Evolutionary conservation across 2,329 filamentous ascomycete genomes (phyloP).

Genomic region (Aureobasidium zeae): DNA sequence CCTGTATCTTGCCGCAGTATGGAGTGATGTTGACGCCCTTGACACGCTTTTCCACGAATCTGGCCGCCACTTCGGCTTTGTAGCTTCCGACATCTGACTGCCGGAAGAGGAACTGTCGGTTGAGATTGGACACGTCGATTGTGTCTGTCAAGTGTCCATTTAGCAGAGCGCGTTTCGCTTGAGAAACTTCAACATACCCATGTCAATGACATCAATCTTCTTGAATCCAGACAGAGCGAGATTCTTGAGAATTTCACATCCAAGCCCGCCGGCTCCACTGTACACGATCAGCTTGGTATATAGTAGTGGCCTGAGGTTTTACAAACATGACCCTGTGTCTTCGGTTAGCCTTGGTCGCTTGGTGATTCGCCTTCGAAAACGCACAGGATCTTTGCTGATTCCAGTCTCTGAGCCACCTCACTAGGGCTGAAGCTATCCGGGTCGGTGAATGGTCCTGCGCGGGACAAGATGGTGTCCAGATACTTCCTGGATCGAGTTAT

Average conservation of each 20-base stretch:
- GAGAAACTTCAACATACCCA: conserved; percentile 52
- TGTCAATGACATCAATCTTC: conserved; percentile 97
- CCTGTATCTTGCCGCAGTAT: conserved; percentile 90
- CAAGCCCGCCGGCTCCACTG: conserved; percentile 86
- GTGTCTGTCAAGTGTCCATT: conserved; percentile 53
- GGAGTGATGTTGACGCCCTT: conserved; percentile 87
- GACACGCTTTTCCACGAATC: conserved; percentile 82
- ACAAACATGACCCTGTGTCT: conserved; percentile 46
- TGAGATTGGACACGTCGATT: conserved; percentile 96
- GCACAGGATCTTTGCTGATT: conserved; percentile 51
- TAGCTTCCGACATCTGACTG: conserved; percentile 82
- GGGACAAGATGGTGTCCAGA: conserved; percentile 69
- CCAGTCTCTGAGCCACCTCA: conserved; percentile 47
- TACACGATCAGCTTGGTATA: conserved; percentile 2
- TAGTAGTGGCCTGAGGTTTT: conserved; percentile 25
- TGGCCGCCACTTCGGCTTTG: conserved; percentile 87
- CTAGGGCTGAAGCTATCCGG: conserved; percentile 38
- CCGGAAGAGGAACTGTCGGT: conserved; percentile 94
- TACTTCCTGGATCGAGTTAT: conserved; percentile 50
- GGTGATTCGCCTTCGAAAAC: neutral
- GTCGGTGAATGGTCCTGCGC: conserved; percentile 72
- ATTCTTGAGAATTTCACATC: conserved; percentile 95
- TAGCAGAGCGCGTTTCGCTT: conserved; percentile 10
- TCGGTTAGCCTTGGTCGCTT: conserved; percentile 20
- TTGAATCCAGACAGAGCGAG: conserved; percentile 91